Base-by-base conservation (phyloP, 208 protist genomes). In the Leishmania guyanensis region DNA sequence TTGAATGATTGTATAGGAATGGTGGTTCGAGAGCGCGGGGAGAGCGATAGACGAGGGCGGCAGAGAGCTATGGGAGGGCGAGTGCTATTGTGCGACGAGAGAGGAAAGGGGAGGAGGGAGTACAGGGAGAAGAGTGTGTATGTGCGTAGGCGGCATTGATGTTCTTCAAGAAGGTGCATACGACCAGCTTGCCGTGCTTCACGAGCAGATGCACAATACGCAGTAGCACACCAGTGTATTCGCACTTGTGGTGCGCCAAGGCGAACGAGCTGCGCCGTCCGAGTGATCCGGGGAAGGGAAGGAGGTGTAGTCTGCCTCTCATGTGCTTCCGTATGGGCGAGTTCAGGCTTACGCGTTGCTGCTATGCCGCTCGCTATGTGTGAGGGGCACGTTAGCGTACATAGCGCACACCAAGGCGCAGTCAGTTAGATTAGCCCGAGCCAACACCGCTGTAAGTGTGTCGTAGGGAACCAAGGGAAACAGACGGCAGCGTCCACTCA, bases 1-100 rank as follows among this genome's bases (percentile, higher is more conserved):
- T 26, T 12, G 26, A 50, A 78, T 16, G n/a, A 58, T 14, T 77
- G 64, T 53, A 36, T 43, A 66, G 29, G 22, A 68, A 22, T 80
- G 26, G 71, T 36, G 46, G 22, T 71, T 36, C 80, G 65, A 73
- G 65, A 73, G 46, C n/a, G 62, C 54, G 62, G 50, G 53, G 58
- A 16, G 58, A 36, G 17, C 53, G 56, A 50, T 66, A 54, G 12
- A n/a, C 12, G 29, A 46, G 14, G 72, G 72, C 62, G 62, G 29
- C 39, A 51, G 43, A 17, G 10, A 33, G 22, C 46, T 73, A 17
- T 5, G 20, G 10, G 48, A 29, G 22, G 39, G 69, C 29, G 20
- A 73, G 69, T 51, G 69, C 10, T 29, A 46, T 5, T 53, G 69
- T 20, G 48, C 46, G 17, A 33, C 43, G 39, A 22, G 22, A 33